These are phyloP conservation scores for Entoloma clypeatum DNA, from an alignment of 1,284 basidiomycete genomes.

Conservation along the genomic window DNA sequence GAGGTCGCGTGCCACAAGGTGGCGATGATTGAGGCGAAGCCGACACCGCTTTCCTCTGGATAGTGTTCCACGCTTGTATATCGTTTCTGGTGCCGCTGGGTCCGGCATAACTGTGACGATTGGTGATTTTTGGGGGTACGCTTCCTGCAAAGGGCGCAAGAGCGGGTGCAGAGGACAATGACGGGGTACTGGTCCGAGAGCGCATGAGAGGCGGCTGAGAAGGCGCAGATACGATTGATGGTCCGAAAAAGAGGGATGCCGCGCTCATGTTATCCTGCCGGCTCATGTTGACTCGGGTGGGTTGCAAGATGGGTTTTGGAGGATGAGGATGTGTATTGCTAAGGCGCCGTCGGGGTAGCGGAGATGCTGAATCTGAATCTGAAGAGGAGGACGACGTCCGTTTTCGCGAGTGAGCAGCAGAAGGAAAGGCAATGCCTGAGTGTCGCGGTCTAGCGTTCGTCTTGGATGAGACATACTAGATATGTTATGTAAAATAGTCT, in stretches of 20 bases:
- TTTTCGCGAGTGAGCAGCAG: constrained; percentile 24
- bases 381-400: constrained; percentile 33
- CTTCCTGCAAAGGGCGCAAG: constrained; percentile 16
- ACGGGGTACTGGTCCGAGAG: constrained; percentile 32
- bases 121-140: constrained; percentile 32
- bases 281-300: constrained; percentile 28
- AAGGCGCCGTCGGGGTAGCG: constrained; percentile 45
- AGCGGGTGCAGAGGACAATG: constrained; percentile 25
- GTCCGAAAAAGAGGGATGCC: constrained; percentile 72
- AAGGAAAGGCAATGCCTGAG: constrained; percentile 32
- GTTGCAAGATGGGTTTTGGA: constrained; percentile 18
- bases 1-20: constrained; percentile 23
- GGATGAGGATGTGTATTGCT: constrained; percentile 23
- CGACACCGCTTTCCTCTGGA: constrained; percentile 36
- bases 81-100: constrained; percentile 27
- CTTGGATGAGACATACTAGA: constrained; percentile 20
- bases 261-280: constrained; percentile 44
- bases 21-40: constrained; percentile 52
- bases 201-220: constrained; percentile 22
- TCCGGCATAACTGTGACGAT: constrained; percentile 63
- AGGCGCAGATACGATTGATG: constrained; percentile 42
- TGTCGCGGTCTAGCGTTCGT: constrained; percentile 24
- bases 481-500: constrained; percentile 10
- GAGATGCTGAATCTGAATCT: constrained; percentile 42
- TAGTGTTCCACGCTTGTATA: constrained; percentile 40